phyloP scores from a whole-genome alignment of 768 basidiomycete species.

The Hericium coralloides region DNA sequence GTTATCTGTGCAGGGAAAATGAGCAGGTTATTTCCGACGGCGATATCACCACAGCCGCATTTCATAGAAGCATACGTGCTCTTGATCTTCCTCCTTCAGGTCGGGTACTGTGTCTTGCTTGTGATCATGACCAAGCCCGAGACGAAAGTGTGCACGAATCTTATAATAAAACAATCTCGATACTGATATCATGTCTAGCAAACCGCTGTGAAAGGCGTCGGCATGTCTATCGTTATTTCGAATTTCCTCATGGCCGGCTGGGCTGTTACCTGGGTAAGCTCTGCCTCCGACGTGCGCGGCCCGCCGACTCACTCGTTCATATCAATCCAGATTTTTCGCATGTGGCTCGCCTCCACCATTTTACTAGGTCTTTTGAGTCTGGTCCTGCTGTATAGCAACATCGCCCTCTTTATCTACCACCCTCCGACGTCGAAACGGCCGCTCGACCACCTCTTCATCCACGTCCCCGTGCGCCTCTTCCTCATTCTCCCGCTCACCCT shows the following conservation, averaged over 20 bases:
- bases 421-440: conserved; percentile 47
- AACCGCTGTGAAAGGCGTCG: conserved; percentile 73
- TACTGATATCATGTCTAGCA: conserved; percentile 27
- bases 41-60: conserved; percentile 58
- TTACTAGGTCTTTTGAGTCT: conserved; percentile 63
- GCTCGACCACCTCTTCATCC: conserved; percentile 75
- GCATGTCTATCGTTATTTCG: conserved; percentile 61
- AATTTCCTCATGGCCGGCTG: conserved; percentile 78
- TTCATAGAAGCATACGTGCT: conserved; percentile 54
- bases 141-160: conserved; percentile 52
- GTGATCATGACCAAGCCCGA: conserved; percentile 63
- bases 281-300: background rate
- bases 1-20: conserved; percentile 33
- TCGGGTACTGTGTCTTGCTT: conserved; percentile 80
- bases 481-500: conserved; percentile 40
- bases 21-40: conserved; percentile 46
- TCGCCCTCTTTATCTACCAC: conserved; percentile 70
- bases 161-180: no score
- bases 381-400: conserved; percentile 69
- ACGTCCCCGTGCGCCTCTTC: conserved; percentile 78
- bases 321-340: conserved; percentile 39
- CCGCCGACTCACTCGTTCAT: background rate
- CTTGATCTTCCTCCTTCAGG: conserved; percentile 52
- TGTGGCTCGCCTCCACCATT: conserved; percentile 70
- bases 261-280: conserved; percentile 66